A percentile compares a stretch with the other conserved stretches of the same genome.
Conservation (phyloP, 1,284 basidiomycete genomes). For the Ceratobasidium sp. region DNA sequence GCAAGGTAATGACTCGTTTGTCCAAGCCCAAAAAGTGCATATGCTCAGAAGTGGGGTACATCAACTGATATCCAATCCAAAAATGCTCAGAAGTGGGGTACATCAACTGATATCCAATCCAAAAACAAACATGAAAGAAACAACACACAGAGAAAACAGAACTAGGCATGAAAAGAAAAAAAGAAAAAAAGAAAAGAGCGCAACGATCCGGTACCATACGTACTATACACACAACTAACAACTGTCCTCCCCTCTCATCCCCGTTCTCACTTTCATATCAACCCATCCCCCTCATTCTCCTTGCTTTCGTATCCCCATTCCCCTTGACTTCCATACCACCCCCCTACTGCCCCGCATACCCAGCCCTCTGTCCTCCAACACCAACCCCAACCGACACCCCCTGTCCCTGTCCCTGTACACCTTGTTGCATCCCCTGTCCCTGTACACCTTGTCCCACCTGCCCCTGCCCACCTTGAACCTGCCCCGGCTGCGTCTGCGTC, state of each 20-base stretch:
- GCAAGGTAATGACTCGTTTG: too few species aligned
- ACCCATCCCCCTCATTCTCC: neutral
- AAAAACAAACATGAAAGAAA: neutral
- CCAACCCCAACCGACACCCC: too few species aligned
- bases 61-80: neutral
- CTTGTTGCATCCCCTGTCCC: too few species aligned
- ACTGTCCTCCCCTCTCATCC: neutral
- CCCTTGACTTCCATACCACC: neutral
- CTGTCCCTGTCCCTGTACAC: neutral
- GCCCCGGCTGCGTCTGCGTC: neutral
- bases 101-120: neutral
- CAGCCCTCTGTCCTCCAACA: neutral
- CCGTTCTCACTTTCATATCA: neutral
- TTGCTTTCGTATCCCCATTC: too few species aligned
- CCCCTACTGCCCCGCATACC: slow-evolving; percentile 8
- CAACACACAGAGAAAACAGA: neutral
- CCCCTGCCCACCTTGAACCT: slow-evolving; percentile 3
- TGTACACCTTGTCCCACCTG: neutral
- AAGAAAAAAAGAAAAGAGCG: neutral
- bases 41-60: neutral
- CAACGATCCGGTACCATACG: neutral
- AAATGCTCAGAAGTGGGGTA: neutral
- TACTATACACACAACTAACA: slow-evolving; percentile 19
- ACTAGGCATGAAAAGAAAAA: neutral
- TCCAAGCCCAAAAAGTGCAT: neutral